Evolutionary conservation across 176 grass and related monocot genomes (phyloP).

Genomic region (Phyllostachys edulis): DNA sequence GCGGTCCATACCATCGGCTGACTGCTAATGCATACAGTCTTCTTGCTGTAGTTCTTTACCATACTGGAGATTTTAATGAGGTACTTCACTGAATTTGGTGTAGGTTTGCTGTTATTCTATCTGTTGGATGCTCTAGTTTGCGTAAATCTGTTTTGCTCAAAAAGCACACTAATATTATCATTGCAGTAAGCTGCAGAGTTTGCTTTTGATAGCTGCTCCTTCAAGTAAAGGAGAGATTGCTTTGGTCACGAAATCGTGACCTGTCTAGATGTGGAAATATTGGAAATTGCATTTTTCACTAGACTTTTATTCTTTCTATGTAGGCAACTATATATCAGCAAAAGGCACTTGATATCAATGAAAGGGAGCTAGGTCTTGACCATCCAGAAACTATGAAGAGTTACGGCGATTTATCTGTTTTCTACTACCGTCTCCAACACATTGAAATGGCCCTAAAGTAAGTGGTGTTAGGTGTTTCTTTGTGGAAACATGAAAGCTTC

Average conservation of each 20-base stretch:
- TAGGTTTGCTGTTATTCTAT: neutral
- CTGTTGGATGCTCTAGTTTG: conserved; percentile 23
- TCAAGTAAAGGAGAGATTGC: conserved; percentile 2
- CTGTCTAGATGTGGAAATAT: neutral
- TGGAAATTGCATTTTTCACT: conserved; percentile 18
- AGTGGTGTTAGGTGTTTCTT: conserved; percentile 39
- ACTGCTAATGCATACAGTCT: conserved; percentile 97
- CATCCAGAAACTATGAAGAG: conserved; percentile 99
- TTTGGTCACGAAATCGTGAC: conserved; percentile 18
- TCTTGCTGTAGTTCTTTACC: conserved; percentile 96
- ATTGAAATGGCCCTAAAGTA: conserved; percentile 99
- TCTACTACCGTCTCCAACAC: conserved; percentile 99
- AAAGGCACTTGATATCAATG: conserved; percentile 97
- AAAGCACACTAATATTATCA: neutral
- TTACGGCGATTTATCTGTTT: conserved; percentile 98
- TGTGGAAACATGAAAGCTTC: conserved; percentile 15
- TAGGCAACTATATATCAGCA: conserved; percentile 99
- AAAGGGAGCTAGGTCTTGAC: conserved; percentile 96
- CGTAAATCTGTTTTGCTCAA: neutral
- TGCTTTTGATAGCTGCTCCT: conserved; percentile 7
- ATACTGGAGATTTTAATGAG: conserved; percentile 99
- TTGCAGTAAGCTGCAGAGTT: neutral
- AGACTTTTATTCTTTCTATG: conserved; percentile 27
- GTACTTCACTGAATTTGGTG: conserved; percentile 37
- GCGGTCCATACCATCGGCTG: conserved; percentile 90